Base-by-base conservation (phyloP, 2,329 filamentous ascomycete species). In the Sclerotinia sclerotiorum region DNA sequence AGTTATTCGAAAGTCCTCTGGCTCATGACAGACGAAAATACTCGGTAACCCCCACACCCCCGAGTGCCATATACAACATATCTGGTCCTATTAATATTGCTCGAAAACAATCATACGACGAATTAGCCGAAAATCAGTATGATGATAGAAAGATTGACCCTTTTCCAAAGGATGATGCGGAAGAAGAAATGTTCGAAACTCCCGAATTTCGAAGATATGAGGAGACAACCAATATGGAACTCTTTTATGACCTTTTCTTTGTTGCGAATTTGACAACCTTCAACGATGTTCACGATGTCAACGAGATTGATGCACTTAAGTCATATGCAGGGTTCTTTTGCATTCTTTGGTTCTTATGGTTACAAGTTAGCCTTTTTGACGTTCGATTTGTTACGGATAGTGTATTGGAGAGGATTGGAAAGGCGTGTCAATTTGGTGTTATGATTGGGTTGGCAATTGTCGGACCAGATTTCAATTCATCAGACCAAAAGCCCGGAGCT, bases 171-270 rank as follows among this genome's bases (percentile, higher is more conserved):
- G 44, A 65, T 51, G 51, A 39, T 19, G 52, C 46, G 32, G 62
- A 65, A n/a, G 62, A 65, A 19, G 62, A 54, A n/a, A 55, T 65
- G 62, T 65, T 65, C 19, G 62, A 70, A 27, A 66, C 65, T 0
- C 71, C 71, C 1, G 69, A 69, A 13, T 72, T 72, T 56, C 58
- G 70, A 69, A 62, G 69, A 27, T 68, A 72, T 29, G 70, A 72
- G 42, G 73, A 74, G 67, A 68, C 72, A 8, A 74, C 73, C 2
- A 73, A 72, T 56, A 72, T 74, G 35, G 72, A 74, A 73, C 78
- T 87, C 3, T 87, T 87, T 74, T 87, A 85, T 73, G 85, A 87
- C 74, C 78, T 88, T 0, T 87, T 87, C 73, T 86, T 88, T 69
- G 85, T 87, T 24, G 85, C 84, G 27, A 88, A 88, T 71, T 74